These are phyloP conservation scores for Prunus mira DNA, from an alignment of 306 rosid genomes.

Conservation along the genomic window DNA sequence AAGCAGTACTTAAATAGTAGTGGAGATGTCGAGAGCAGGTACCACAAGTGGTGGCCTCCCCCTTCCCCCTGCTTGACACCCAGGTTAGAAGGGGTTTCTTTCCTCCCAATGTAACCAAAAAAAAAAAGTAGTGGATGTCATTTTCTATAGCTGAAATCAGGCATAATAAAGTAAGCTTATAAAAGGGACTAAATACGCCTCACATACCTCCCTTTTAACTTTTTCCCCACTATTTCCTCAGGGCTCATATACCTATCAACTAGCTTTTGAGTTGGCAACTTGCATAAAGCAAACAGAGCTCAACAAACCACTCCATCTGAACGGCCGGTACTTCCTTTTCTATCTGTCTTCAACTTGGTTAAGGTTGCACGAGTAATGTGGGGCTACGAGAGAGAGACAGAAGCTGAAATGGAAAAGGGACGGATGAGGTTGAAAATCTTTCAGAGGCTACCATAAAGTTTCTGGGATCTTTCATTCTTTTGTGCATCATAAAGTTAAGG, in stretches of 20 bases:
- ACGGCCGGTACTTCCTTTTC: constrained; percentile 23
- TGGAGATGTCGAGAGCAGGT: neutral
- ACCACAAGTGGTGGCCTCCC: no score
- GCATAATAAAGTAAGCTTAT: neutral
- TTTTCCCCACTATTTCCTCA: neutral
- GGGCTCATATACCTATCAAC: constrained; percentile 25
- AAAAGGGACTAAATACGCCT: neutral
- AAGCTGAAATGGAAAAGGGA: constrained; percentile 14
- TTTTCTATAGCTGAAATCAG: neutral
- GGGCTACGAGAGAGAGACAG: constrained; percentile 15
- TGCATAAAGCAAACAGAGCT: constrained; percentile 27
- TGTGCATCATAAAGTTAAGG: constrained; percentile 38
- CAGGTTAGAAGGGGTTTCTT: no score
- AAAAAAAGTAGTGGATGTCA: neutral
- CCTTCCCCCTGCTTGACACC: no score
- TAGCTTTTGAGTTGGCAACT: constrained; percentile 40
- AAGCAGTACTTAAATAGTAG: constrained; percentile 19
- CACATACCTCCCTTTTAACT: neutral
- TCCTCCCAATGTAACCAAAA: no score
- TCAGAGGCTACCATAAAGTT: neutral
- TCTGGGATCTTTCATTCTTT: constrained; percentile 20
- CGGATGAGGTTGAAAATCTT: constrained; percentile 8
- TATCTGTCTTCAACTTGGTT: constrained; percentile 26
- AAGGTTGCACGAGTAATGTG: constrained; percentile 20
- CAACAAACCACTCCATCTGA: constrained; percentile 26